Base-by-base conservation (phyloP, 2,329 filamentous ascomycete genomes). In the Arthrinium phaeospermum region DNA sequence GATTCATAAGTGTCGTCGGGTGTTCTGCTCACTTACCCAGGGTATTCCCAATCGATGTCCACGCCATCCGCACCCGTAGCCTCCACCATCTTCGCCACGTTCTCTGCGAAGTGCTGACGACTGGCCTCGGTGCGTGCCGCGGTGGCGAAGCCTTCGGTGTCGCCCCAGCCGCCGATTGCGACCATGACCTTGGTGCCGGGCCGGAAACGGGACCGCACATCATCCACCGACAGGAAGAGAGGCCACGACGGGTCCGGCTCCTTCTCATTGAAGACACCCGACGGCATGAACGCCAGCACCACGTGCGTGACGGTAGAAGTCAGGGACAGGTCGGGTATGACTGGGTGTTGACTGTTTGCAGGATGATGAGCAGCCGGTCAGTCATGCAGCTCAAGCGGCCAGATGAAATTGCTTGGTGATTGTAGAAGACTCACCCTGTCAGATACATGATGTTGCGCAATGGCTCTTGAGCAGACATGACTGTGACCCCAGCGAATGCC, bases 41-140 rank as follows among this genome's bases (percentile, higher is more conserved):
- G 79, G 73, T 81, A 90, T 73, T 89, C 91, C 91, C 92, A 93
- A 77, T 94, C 92, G 57, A 94, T 85, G 74, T 94, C 91, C 77
- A 87, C 80, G 76, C 91, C 91, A 77, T 93, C 91, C 53, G 89
- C 90, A 0, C 88, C 89, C 19, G 87, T 86, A 3, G 80, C 81
- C 1, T 86, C 80, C 3, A 92, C 78, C 79, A 90, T 87, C 0
- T 81, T 79, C 1, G 85, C 87, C 2, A 92, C 82, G 74, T 91
- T 91, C 68, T 84, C 83, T 22, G 91, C 91, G 71, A 89, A 93
- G 19, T 75, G 81, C 61, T 83, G 78, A 0, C 89, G 87, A 8
- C 81, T 84, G 12, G 81, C 78, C 1, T 87, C 83, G 1, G 84
- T 85, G 53, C 84, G 85, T 3, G 86, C 85, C 2, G 84, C 89